Percentiles rank a stretch among this genome's conserved stretches.
Evolutionary conservation across 169 alveolate species (phyloP).

Genomic region (Plasmodium chabaudi): DNA sequence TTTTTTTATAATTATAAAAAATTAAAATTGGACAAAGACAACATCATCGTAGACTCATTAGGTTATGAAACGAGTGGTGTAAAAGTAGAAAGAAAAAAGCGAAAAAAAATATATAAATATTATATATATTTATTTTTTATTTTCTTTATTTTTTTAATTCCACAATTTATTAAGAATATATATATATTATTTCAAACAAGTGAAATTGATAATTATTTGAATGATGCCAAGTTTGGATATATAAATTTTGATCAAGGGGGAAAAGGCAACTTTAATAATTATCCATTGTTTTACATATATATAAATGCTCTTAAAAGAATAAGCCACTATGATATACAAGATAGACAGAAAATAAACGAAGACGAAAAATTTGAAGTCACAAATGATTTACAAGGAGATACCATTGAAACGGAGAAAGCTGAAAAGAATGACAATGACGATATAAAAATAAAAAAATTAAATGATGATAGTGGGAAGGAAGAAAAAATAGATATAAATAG

Average conservation of each 20-base stretch:
- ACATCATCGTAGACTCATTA: background rate
- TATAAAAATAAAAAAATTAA: background rate
- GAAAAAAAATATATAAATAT: conserved; percentile 46
- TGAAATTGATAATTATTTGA: conserved; percentile 29
- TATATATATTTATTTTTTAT: conserved; percentile 58
- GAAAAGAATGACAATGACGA: background rate
- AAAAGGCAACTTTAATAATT: background rate
- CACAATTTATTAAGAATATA: conserved; percentile 48
- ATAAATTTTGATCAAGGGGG: background rate
- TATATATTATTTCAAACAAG: conserved; percentile 29
- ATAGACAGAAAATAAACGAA: background rate
- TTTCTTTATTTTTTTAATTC: conserved; percentile 43
- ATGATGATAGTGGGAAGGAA: background rate
- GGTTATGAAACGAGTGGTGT: background rate
- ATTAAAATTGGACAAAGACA: conserved; percentile 19
- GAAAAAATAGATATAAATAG: background rate
- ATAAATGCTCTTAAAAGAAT: background rate
- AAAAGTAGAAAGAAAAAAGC: conserved; percentile 11
- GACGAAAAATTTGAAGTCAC: background rate
- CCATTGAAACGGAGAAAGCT: background rate
- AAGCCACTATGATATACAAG: background rate
- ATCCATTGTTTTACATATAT: conserved; percentile 33
- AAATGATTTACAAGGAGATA: background rate
- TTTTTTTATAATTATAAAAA: conserved; percentile 55
- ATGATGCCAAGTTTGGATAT: background rate